phyloP scores from a whole-genome alignment of 148 eudicot genomes.

The Vaccinium vitisidaea region DNA sequence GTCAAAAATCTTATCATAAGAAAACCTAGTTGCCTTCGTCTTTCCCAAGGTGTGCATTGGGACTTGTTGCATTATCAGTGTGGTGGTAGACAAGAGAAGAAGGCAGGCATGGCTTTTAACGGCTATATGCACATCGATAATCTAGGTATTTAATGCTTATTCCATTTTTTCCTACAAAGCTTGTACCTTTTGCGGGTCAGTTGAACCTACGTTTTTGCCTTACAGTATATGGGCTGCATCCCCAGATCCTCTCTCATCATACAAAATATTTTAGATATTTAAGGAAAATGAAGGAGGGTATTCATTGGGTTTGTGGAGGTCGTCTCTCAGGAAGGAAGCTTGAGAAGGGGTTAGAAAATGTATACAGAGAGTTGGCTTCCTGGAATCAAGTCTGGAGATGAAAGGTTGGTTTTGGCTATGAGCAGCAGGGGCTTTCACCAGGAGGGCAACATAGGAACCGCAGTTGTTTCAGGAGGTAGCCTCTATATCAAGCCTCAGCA shows the following conservation, averaged over 20 bases:
- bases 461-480: not conserved
- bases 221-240: not conserved
- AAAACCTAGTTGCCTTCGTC: not conserved
- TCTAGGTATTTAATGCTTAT: not conserved
- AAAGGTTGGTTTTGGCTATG: not conserved
- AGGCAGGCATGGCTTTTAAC: not conserved
- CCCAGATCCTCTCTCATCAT: not conserved
- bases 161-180: not conserved
- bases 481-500: not conserved
- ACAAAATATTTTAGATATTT: not conserved
- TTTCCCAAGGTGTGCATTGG: not conserved
- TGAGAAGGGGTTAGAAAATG: not conserved
- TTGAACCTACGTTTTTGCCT: not conserved
- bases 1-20: not conserved
- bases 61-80: not conserved
- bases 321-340: not conserved
- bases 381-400: not conserved
- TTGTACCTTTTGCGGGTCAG: not conserved
- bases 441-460: not conserved
- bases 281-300: not conserved
- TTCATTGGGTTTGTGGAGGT: not conserved
- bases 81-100: not conserved
- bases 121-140: not conserved
- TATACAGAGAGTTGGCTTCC: not conserved
- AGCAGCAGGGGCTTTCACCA: not conserved